These are phyloP conservation scores for Cronartium quercuum DNA, from an alignment of 1,284 basidiomycete species.

Conservation along the genomic window DNA sequence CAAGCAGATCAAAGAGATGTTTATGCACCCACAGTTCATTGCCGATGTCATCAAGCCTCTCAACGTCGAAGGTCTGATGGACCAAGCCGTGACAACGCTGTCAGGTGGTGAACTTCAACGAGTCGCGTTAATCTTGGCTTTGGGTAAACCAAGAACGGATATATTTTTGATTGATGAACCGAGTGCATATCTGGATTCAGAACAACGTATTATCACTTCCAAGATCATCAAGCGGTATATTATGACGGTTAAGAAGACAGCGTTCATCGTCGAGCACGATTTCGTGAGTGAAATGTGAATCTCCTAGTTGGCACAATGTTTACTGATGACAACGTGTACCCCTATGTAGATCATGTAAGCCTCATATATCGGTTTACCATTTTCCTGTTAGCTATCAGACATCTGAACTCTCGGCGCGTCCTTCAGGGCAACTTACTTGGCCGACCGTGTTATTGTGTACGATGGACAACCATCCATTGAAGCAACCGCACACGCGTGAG, in stretches of 20 bases:
- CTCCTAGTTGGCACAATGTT: background rate
- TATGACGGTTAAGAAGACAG: constrained; percentile 90
- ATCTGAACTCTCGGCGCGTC: constrained; percentile 52
- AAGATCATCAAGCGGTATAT: constrained; percentile 88
- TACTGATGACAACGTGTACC: background rate
- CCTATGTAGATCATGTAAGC: constrained; percentile 33
- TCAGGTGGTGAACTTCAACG: constrained; percentile 95
- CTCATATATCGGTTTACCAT: background rate
- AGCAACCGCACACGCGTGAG: constrained; percentile 77
- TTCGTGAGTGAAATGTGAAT: constrained; percentile 58
- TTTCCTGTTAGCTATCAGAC: constrained; percentile 37
- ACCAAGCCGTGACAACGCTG: constrained; percentile 90
- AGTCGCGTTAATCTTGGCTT: constrained; percentile 83
- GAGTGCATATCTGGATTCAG: constrained; percentile 81
- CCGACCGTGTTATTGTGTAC: constrained; percentile 93
- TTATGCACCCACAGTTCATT: constrained; percentile 94
- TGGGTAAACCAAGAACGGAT: constrained; percentile 67
- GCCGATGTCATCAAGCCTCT: constrained; percentile 94
- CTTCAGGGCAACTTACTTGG: constrained; percentile 75
- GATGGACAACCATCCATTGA: constrained; percentile 73
- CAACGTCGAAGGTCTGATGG: constrained; percentile 83
- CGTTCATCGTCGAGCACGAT: constrained; percentile 96
- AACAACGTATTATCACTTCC: constrained; percentile 93
- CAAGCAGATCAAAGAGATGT: constrained; percentile 85
- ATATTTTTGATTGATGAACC: constrained; percentile 67